These are phyloP conservation scores for Aspergillus bombycis DNA, from an alignment of 2,329 filamentous ascomycete genomes.

Conservation along the genomic window DNA sequence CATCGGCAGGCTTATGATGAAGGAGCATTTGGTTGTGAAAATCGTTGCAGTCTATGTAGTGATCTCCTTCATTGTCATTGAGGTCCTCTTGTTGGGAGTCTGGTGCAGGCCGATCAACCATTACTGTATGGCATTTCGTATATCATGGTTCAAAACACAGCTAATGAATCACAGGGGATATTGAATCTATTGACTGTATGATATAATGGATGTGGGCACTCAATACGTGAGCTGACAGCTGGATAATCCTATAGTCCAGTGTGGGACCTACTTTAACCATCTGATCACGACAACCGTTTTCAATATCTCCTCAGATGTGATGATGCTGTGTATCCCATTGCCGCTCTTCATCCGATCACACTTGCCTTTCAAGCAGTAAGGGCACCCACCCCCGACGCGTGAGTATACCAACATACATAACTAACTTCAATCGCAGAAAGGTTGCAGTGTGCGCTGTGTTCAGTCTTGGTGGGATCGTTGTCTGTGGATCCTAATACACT, in stretches of 20 bases:
- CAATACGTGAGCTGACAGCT: not conserved
- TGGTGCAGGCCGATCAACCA: not conserved
- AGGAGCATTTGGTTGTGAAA: conserved; percentile 2
- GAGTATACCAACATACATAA: too few relatives aligned
- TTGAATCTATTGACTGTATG: not conserved
- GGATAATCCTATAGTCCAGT: not conserved
- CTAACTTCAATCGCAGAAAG: not conserved
- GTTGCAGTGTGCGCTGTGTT: not conserved
- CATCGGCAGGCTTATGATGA: not conserved
- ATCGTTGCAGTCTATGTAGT: conserved; percentile 3
- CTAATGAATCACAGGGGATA: not conserved
- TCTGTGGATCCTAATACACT: not conserved
- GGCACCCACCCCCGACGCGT: rapidly evolving
- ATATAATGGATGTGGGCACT: too few relatives aligned
- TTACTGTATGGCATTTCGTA: not conserved
- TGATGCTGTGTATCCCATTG: conserved; percentile 6
- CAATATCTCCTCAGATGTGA: conserved; percentile 1
- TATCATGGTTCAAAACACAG: not conserved
- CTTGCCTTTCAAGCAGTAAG: conserved; percentile 1
- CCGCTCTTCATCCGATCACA: conserved; percentile 5
- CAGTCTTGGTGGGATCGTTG: not conserved
- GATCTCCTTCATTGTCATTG: conserved; percentile 1
- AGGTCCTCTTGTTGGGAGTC: conserved; percentile 3
- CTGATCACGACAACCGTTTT: conserved; percentile 2
- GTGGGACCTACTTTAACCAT: conserved; percentile 1